These are phyloP conservation scores for Lagenidium giganteum DNA, from an alignment of 352 stramenopile genomes.

Conservation along the genomic window DNA sequence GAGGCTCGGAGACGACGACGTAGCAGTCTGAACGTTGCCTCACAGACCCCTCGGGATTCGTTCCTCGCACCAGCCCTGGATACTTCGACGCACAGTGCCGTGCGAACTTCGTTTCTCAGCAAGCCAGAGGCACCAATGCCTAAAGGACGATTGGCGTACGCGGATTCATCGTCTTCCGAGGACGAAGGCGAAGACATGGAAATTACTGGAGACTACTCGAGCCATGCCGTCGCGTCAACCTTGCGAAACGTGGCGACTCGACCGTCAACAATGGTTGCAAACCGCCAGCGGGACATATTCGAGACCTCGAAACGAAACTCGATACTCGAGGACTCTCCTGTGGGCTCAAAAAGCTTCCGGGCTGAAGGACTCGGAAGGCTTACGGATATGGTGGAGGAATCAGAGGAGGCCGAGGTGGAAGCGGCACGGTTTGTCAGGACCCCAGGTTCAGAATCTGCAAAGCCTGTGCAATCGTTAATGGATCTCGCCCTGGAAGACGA, in stretches of 20 bases:
- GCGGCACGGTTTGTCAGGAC: no score
- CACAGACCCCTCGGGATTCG: neutral
- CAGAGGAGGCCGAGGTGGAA: slow-evolving; percentile 2
- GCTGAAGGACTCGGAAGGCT: slow-evolving; percentile 61
- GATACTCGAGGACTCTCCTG: slow-evolving; percentile 18
- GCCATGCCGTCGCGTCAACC: slow-evolving; percentile 22
- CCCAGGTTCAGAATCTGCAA: no score
- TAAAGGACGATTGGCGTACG: slow-evolving; percentile 40
- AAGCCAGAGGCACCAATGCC: slow-evolving; percentile 7
- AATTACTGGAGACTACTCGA: slow-evolving; percentile 75
- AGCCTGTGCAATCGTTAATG: slow-evolving; percentile 12
- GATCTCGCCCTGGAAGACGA: slow-evolving; percentile 21
- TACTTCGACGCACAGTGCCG: slow-evolving; percentile 25
- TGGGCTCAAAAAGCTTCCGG: no score
- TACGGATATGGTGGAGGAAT: slow-evolving; percentile 33
- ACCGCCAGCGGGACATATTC: no score
- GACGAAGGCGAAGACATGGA: slow-evolving; percentile 85
- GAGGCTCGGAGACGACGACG: slow-evolving; percentile 50
- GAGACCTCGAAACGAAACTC: no score
- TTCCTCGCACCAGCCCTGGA: slow-evolving; percentile 11
- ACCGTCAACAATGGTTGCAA: slow-evolving; percentile 2
- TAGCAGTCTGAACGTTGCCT: slow-evolving; percentile 27
- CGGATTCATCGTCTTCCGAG: slow-evolving; percentile 73
- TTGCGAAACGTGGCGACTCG: slow-evolving; percentile 7
- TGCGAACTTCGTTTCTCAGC: slow-evolving; percentile 46